phyloP scores from a whole-genome alignment of 129 eudicot species.

The Flaveria ramosissima region DNA sequence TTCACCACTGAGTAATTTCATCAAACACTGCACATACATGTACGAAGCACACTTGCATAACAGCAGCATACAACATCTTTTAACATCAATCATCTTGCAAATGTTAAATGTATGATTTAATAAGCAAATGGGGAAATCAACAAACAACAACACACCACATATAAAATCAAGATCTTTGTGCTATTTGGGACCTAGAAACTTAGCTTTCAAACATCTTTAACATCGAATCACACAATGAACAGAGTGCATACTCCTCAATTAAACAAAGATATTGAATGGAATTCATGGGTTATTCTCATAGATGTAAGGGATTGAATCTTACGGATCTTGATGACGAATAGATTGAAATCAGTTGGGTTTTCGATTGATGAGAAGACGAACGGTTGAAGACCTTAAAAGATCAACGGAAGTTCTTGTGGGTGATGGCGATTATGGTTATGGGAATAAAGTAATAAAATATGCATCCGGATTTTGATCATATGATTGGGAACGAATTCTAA shows the following conservation, averaged over 20 bases:
- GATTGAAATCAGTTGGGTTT: conserved; percentile 12
- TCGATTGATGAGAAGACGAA: conserved; percentile 17
- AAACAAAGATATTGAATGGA: too few species aligned
- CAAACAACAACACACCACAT: too few species aligned
- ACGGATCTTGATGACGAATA: conserved; percentile 6
- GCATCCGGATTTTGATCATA: too few species aligned
- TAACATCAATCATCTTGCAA: too few species aligned
- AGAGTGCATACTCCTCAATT: too few species aligned
- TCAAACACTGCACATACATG: neutral
- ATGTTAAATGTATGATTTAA: too few species aligned
- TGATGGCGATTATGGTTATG: conserved; percentile 21
- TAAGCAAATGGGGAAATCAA: too few species aligned
- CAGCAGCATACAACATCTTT: neutral
- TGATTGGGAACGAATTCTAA: too few species aligned
- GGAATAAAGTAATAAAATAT: neutral
- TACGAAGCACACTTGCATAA: neutral
- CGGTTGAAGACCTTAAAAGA: neutral
- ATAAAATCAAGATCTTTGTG: too few species aligned
- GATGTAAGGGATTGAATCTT: neutral
- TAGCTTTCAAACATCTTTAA: too few species aligned
- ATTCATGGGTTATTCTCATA: neutral
- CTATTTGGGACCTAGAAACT: too few species aligned
- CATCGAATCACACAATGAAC: too few species aligned
- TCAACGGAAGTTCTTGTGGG: conserved; percentile 2
- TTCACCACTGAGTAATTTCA: conserved; percentile 15